Conservation (phyloP, 2,329 filamentous ascomycete species). For the Fusarium brevicatenulatum region DNA sequence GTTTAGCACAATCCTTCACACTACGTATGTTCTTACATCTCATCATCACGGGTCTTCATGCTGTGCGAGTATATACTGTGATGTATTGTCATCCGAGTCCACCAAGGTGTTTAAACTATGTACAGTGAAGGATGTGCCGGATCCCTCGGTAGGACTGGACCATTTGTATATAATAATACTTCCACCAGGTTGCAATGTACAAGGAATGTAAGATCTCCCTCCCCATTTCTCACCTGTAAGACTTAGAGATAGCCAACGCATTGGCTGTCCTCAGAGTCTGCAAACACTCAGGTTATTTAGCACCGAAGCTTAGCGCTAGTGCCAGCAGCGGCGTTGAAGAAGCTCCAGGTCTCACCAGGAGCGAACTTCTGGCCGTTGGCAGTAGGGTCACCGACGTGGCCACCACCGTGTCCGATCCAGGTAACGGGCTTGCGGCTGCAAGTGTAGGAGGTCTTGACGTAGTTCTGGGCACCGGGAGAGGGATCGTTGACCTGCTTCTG, state of each 20-base stretch:
- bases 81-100: not conserved
- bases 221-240: not conserved
- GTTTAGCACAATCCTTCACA: accelerated
- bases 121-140: not conserved
- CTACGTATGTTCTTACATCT: accelerated
- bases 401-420: constrained; percentile 46
- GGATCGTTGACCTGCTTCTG: constrained; percentile 40
- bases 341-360: constrained; percentile 38
- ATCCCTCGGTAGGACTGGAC: not conserved
- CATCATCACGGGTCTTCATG: accelerated
- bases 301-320: constrained; percentile 6
- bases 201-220: not conserved
- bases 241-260: not conserved
- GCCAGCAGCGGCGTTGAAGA: constrained; percentile 36
- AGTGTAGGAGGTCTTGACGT: constrained; percentile 44
- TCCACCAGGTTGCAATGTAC: constrained; percentile 2
- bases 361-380: constrained; percentile 33
- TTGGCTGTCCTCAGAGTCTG: accelerated
- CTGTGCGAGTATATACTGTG: not conserved
- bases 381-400: constrained; percentile 39
- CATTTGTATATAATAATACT: not conserved
- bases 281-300: not conserved
- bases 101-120: not conserved
- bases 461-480: constrained; percentile 17
- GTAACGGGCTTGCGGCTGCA: constrained; percentile 45